Percentiles rank a stretch among this genome's conserved stretches.
Evolutionary conservation across 768 basidiomycete genomes (phyloP).

Genomic region (Auricularia sp.): DNA sequence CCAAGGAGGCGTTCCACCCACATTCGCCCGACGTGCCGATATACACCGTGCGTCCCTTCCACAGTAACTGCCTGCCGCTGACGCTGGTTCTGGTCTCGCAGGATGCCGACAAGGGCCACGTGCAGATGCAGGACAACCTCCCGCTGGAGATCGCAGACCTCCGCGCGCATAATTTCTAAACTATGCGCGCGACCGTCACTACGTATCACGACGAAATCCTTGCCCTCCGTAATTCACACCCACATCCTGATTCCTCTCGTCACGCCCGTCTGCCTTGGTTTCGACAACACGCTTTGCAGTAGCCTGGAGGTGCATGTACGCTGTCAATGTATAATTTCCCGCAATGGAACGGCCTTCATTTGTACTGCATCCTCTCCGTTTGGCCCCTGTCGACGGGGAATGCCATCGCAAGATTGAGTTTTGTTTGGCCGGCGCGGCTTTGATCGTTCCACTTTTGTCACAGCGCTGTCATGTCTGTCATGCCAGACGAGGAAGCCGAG

Average conservation of each 20-base stretch:
- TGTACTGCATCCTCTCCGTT: neutral
- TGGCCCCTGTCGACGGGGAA: neutral
- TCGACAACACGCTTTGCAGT: too few relatives aligned
- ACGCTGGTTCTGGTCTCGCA: constrained; percentile 17
- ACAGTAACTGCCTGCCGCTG: neutral
- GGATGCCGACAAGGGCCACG: constrained; percentile 83
- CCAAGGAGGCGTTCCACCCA: constrained; percentile 75
- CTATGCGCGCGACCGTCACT: too few relatives aligned
- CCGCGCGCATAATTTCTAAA: constrained; percentile 22
- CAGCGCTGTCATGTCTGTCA: neutral
- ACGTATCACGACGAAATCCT: neutral
- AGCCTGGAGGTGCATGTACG: neutral
- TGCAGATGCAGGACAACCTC: constrained; percentile 57
- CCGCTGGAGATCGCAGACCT: constrained; percentile 79
- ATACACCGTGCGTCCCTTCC: constrained; percentile 50
- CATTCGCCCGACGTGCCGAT: constrained; percentile 69
- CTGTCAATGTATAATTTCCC: neutral
- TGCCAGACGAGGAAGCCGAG: constrained; percentile 22
- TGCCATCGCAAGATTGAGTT: neutral
- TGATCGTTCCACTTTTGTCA: neutral
- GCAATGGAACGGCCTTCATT: neutral
- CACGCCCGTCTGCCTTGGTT: neutral
- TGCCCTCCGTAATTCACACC: neutral
- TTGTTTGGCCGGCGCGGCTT: neutral
- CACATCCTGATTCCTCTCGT: neutral